Percentiles rank a stretch among this genome's conserved stretches.
Evolutionary conservation across 2,329 filamentous ascomycete genomes (phyloP).

Genomic region (Cladophialophora carrionii): DNA sequence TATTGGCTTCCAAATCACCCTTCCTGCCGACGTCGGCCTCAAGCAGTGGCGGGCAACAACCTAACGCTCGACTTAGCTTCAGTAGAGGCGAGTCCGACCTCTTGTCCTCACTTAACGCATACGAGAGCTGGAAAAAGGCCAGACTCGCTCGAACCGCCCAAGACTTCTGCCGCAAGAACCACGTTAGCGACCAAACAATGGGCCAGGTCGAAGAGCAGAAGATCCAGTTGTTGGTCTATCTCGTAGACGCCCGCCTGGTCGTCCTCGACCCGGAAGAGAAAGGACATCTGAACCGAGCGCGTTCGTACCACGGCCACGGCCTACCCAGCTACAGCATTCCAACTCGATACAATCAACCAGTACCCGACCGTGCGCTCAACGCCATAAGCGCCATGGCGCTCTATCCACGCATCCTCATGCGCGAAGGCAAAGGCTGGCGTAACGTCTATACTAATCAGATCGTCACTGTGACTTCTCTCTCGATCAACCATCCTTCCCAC

Average conservation of each 20-base stretch:
- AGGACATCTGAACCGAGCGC: conserved; percentile 24
- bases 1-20: conserved; percentile 90
- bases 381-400: conserved; percentile 92
- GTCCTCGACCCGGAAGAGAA: conserved; percentile 55
- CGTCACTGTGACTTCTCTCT: conserved; percentile 83
- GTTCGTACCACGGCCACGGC: conserved; percentile 56
- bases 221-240: conserved; percentile 79
- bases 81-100: conserved; percentile 87
- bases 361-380: conserved; percentile 76
- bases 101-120: conserved; percentile 91
- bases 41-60: conserved; percentile 54
- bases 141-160: conserved; percentile 71
- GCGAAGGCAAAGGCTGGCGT: conserved; percentile 83
- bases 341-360: conserved; percentile 71
- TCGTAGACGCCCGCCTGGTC: conserved; percentile 84
- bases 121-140: conserved; percentile 81
- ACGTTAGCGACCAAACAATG: conserved; percentile 83
- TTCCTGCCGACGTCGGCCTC: conserved; percentile 83
- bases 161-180: conserved; percentile 96
- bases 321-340: conserved; percentile 72
- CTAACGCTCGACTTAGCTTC: conserved; percentile 73
- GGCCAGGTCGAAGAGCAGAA: conserved; percentile 95
- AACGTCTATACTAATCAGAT: conserved; percentile 92
- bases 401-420: conserved; percentile 86
- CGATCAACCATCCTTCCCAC: conserved; percentile 65